Evolutionary conservation across 345 rosid species (phyloP), one percentile per base, ranked within the genome.

Genomic region (Excoecaria cochinchinensis): DNA sequence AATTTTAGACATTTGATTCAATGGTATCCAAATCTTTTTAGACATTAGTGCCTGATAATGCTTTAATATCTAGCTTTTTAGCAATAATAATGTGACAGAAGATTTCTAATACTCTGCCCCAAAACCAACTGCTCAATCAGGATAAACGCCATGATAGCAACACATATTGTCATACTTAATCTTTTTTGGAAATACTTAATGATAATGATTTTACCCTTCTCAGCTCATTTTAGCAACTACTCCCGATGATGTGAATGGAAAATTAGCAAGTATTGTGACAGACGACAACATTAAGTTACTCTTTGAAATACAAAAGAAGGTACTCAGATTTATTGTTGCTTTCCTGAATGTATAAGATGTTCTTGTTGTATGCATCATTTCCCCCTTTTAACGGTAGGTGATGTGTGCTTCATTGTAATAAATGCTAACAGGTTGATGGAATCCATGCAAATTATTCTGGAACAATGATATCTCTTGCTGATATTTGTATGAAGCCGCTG

Each of bases 401-500:
- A 77, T 71, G 22, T 58, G 58, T 72, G 59, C 67, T 69, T 56
- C 69, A 53, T 73, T 52, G 51, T 76, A 55, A 52, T 72, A 51
- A 58, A 67, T 59, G 61, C 71, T 82, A 61, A 83, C 87, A 95
- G 99, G 86, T 93, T 76, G 99, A 95, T 83, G 94, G 86, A 75
- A 82, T 95, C 57, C 88, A 83, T 11, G 94, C 91, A 72, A 91
- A 93, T 84, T 88, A 85, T 86, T 91, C 91, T 72, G 98, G 98
- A 69, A 84, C 90, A 57, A 83, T 85, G 89, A 62, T 95, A 83
- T 87, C 99, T 52, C 84, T 95, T 85, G 84, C 90, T 65, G 97
- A 95, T 80, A 95, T 95, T 72, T 95, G 98, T 85, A 77, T 91
- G 97, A 95, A 95, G 84, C 99, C 98, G n/a, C 84, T 95, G 68